A percentile compares a stretch with the other conserved stretches of the same genome.
Evolutionary conservation across 1,139 yeast species (phyloP).

Genomic region (Scheffersomyces stambukii): DNA sequence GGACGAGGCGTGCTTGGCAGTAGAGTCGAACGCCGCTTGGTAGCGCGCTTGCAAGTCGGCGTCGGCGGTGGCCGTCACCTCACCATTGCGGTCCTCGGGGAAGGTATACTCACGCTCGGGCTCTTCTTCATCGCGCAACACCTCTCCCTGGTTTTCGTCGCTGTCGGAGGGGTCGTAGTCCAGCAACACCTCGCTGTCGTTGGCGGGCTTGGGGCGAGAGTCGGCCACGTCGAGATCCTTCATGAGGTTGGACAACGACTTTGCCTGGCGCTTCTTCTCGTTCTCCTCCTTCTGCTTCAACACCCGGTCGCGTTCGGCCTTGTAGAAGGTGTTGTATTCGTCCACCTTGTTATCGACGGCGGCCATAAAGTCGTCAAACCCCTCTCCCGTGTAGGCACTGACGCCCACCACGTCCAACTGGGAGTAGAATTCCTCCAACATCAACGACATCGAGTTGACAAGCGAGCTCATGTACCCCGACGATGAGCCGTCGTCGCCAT

Average conservation of each 20-base stretch:
- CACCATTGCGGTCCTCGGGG: conserved; percentile 67
- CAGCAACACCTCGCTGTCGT: conserved; percentile 62
- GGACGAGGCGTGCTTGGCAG: conserved; percentile 58
- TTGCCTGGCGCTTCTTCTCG: conserved; percentile 68
- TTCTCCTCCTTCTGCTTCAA: conserved; percentile 72
- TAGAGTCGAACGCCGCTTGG: conserved; percentile 65
- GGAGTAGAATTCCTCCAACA: conserved; percentile 94
- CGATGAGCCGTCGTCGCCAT: conserved; percentile 69
- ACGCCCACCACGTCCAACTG: conserved; percentile 90
- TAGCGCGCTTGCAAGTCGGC: conserved; percentile 65
- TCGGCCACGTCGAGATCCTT: conserved; percentile 68
- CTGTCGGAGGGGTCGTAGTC: conserved; percentile 51
- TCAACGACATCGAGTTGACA: conserved; percentile 90
- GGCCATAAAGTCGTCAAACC: conserved; percentile 82
- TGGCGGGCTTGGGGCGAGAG: conserved; percentile 14
- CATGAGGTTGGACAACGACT: conserved; percentile 69
- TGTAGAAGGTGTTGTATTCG: conserved; percentile 80
- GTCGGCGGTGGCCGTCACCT: conserved; percentile 44
- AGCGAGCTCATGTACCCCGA: conserved; percentile 94
- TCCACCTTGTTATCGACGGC: conserved; percentile 85
- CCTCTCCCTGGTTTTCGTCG: conserved; percentile 58
- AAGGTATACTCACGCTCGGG: conserved; percentile 70
- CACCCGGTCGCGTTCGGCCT: conserved; percentile 81
- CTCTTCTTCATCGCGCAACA: conserved; percentile 63
- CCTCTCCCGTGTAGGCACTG: conserved; percentile 88